Percentiles rank a stretch among this genome's conserved stretches.
These are phyloP conservation scores for Elasticomyces elasticus DNA, from an alignment of 495 filamentous ascomycete genomes.

Conservation along the genomic window DNA sequence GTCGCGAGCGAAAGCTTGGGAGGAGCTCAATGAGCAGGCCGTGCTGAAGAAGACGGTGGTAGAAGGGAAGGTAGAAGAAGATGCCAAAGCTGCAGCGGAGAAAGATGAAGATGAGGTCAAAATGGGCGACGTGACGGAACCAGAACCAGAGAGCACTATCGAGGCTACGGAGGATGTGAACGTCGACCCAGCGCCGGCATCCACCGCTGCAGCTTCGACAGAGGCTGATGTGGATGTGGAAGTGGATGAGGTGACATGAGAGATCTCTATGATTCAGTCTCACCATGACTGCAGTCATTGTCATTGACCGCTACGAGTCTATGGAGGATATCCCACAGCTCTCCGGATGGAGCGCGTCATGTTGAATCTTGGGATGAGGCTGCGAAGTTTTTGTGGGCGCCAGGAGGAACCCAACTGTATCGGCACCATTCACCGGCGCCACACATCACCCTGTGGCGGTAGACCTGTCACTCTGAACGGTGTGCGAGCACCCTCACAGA, in stretches of 20 bases:
- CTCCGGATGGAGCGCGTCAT: too few relatives aligned
- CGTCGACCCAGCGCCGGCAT: background rate
- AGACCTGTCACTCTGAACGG: too few relatives aligned
- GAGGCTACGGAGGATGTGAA: background rate
- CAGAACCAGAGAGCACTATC: background rate
- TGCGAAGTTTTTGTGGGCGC: background rate
- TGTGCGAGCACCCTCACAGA: too few relatives aligned
- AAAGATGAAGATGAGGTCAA: background rate
- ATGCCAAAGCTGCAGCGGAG: background rate
- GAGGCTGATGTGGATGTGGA: constrained; percentile 5
- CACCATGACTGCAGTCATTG: background rate
- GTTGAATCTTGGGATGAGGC: too few relatives aligned
- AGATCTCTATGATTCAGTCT: too few relatives aligned
- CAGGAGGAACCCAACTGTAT: background rate
- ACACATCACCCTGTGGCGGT: too few relatives aligned
- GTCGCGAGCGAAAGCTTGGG: constrained; percentile 38
- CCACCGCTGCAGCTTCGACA: background rate
- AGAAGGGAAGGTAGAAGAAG: background rate
- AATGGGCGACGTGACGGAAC: background rate
- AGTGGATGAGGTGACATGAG: background rate
- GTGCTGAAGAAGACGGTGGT: background rate
- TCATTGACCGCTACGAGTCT: background rate
- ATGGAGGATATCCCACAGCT: too few relatives aligned
- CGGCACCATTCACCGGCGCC: too few relatives aligned
- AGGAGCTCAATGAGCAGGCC: constrained; percentile 46